phyloP scores from a whole-genome alignment of 192 early-diverging fungal genomes.

The Powellomyces hirtus region DNA sequence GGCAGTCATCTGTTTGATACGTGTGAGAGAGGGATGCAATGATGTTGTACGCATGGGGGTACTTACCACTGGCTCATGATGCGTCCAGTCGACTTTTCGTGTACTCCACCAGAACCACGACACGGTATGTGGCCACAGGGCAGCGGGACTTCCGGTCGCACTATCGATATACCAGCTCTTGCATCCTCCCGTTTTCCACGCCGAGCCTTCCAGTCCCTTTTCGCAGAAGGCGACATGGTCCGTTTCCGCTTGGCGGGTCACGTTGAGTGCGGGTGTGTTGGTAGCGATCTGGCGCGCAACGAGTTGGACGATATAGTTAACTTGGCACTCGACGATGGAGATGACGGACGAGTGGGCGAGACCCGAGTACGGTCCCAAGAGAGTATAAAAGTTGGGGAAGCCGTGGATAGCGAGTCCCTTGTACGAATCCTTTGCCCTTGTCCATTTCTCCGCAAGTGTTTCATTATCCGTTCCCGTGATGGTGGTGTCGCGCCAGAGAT shows the following conservation, averaged over 20 bases:
- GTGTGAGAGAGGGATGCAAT: too few species aligned
- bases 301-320: conserved; percentile 42
- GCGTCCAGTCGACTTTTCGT: neutral
- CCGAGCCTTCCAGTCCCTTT: conserved; percentile 38
- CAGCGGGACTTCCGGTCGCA: conserved; percentile 28
- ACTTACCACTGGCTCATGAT: neutral
- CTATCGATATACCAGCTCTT: conserved; percentile 52
- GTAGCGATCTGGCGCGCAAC: conserved; percentile 44
- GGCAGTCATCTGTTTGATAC: too few species aligned
- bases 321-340: conserved; percentile 52
- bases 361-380: conserved; percentile 53
- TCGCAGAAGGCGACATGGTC: conserved; percentile 32
- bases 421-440: conserved; percentile 35
- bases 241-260: conserved; percentile 18
- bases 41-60: too few species aligned
- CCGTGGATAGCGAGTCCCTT: conserved; percentile 42
- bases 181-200: conserved; percentile 48
- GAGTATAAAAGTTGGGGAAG: conserved; percentile 54
- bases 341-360: conserved; percentile 55
- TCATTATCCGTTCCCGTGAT: conserved; percentile 29
- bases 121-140: conserved; percentile 23
- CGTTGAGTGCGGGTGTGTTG: conserved; percentile 18
- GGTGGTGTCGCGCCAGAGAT: conserved; percentile 29
- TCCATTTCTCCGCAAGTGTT: conserved; percentile 3
- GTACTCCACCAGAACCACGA: conserved; percentile 11